Evolutionary conservation across 2,329 filamentous ascomycete genomes (phyloP), one percentile per base, ranked within the genome.

Genomic region (Penicillium hesseltinei): DNA sequence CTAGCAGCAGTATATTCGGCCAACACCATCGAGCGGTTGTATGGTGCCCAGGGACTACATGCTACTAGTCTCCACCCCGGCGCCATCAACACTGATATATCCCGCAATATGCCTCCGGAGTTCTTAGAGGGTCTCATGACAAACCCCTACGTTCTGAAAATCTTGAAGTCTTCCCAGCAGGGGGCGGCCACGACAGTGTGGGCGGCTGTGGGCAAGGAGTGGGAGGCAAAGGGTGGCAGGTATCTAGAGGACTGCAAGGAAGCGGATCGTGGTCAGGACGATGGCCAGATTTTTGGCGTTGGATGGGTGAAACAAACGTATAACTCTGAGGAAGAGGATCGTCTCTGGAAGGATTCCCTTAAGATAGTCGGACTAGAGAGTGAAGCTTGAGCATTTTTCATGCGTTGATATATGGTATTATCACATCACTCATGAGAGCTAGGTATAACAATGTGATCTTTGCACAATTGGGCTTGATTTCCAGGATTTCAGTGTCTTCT

Each of bases 141-240:
- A 31, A 31, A 31, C 29, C 29, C 29, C 4, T 31, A 31, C 11
- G 29, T 31, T 31, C 40, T 52, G 10, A 59, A 43, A n/a, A 45
- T 56, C 5, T 61, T 71, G 53, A 78, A 76, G 58, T 71, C 58
- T 19, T 23, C 57, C 0, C 70, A 64, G 33, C 75, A 79, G 57
- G 76, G 75, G 2, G 75, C 75, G 15, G 74, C 77, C 5, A 78
- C 75, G 11, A 72, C 68, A 5, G 66, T 78, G 4, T 72, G 62
- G 73, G 29, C 29, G 11, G 29, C 73, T 4, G 63, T 75, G 8
- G 63, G 65, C 0, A 67, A 64, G 48, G 71, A 71, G 42, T 69
- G 65, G 51, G 69, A 71, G 42, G 63, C 61, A 0, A 71, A 61
- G 36, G 75, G 75, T 0, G 75, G 74, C 0, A 62, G 55, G 46